phyloP scores from a whole-genome alignment of 371 early-diverging fungal species.

The Lichtheimia ornata region DNA sequence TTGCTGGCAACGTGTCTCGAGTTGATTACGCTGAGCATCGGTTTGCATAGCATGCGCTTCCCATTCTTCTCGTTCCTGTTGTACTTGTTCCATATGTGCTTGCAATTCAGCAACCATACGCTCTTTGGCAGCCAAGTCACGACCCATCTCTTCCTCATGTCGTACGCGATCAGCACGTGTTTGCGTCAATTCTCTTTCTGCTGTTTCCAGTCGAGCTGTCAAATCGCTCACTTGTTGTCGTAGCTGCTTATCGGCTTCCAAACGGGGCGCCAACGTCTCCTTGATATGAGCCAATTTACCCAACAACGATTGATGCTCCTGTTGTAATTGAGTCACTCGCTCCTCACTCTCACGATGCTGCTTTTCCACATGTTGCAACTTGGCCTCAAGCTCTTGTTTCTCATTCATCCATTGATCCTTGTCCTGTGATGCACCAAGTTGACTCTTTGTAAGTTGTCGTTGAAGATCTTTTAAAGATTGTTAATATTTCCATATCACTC shows the following conservation, averaged over 20 bases:
- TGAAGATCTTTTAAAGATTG: slow-evolving; percentile 26
- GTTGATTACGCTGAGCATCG: slow-evolving; percentile 54
- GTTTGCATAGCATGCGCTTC: slow-evolving; percentile 61
- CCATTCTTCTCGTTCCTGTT: slow-evolving; percentile 67
- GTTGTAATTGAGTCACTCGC: slow-evolving; percentile 30
- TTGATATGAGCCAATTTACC: slow-evolving; percentile 42
- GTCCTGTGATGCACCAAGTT: slow-evolving; percentile 37
- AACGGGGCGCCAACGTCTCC: slow-evolving; percentile 40
- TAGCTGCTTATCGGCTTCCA: slow-evolving; percentile 46
- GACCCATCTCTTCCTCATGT: slow-evolving; percentile 29
- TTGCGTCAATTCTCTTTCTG: slow-evolving; percentile 22
- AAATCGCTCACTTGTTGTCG: slow-evolving; percentile 32
- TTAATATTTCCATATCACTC: background rate
- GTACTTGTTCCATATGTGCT: slow-evolving; percentile 51
- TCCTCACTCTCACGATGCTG: slow-evolving; percentile 19
- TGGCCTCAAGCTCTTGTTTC: slow-evolving; percentile 28
- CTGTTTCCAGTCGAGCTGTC: slow-evolving; percentile 22
- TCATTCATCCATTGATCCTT: slow-evolving; percentile 34
- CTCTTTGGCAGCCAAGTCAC: slow-evolving; percentile 27
- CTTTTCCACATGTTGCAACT: slow-evolving; percentile 19
- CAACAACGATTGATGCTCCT: slow-evolving; percentile 42
- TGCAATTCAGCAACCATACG: slow-evolving; percentile 36
- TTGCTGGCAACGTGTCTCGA: slow-evolving; percentile 40
- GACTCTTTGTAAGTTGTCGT: slow-evolving; percentile 41
- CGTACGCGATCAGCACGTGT: slow-evolving; percentile 24